These are phyloP conservation scores for Chalara sp. DNA, from an alignment of 2,329 filamentous ascomycete species.

Conservation along the genomic window DNA sequence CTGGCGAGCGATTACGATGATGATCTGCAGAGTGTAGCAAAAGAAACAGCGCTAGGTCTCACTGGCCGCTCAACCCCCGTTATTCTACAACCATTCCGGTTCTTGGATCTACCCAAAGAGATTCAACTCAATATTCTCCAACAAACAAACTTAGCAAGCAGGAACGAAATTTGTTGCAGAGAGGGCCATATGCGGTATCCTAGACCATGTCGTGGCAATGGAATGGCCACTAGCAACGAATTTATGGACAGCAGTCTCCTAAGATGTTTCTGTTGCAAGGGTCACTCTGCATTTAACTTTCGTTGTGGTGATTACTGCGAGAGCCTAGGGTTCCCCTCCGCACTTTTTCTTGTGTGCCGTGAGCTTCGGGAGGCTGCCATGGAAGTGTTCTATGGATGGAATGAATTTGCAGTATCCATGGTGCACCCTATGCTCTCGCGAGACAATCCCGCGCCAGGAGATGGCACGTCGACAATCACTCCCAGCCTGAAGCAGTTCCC, in stretches of 20 bases:
- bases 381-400: constrained; percentile 3
- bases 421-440: not conserved
- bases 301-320: constrained; percentile 2
- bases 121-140: constrained; percentile 5
- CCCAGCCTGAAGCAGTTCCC: constrained; percentile 2
- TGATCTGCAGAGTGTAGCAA: constrained; percentile 3
- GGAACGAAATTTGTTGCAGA: too few relatives aligned
- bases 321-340: constrained; percentile 3
- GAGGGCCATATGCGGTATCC: too few relatives aligned
- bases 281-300: constrained; percentile 8
- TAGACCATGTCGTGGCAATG: not conserved
- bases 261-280: constrained; percentile 3
- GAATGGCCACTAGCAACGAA: not conserved
- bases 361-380: constrained; percentile 1
- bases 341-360: constrained; percentile 3
- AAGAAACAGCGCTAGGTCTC: constrained; percentile 1
- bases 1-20: constrained; percentile 4
- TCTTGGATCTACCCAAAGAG: constrained; percentile 5
- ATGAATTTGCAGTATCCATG: constrained; percentile 3
- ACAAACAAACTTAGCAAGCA: not conserved
- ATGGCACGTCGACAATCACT: not conserved
- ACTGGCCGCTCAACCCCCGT: not conserved
- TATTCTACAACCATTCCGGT: not conserved
- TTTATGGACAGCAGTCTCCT: not conserved
- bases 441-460: not conserved